These are phyloP conservation scores for Dipteronia sinensis DNA, from an alignment of 345 rosid genomes.

Conservation along the genomic window DNA sequence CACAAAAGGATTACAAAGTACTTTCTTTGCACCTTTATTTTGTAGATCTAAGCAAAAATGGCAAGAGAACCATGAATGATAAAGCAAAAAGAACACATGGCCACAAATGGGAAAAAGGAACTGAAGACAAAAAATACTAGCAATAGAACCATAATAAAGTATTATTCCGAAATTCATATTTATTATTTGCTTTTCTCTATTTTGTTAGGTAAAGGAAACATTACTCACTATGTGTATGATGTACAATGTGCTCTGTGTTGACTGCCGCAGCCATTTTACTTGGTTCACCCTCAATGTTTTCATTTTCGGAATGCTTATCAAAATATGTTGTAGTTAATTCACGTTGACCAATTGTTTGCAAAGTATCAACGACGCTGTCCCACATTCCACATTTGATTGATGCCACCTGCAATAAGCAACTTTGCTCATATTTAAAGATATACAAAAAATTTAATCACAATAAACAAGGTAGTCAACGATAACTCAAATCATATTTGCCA, in stretches of 20 bases:
- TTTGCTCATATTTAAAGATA: constrained; percentile 7
- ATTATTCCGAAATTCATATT: not conserved
- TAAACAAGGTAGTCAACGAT: not conserved
- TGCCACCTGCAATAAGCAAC: constrained; percentile 53
- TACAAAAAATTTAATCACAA: constrained; percentile 1
- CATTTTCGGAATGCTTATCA: constrained; percentile 36
- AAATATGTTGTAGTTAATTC: constrained; percentile 30
- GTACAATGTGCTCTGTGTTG: constrained; percentile 19
- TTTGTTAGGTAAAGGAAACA: constrained; percentile 13
- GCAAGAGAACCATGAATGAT: not conserved
- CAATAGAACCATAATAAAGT: not conserved
- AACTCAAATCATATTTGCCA: not conserved
- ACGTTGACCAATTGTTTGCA: constrained; percentile 44
- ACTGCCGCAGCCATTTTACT: constrained; percentile 27
- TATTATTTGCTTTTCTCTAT: not conserved
- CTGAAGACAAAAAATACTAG: not conserved
- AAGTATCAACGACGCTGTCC: constrained; percentile 81
- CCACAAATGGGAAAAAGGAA: not conserved
- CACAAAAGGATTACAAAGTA: not conserved
- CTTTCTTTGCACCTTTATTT: not conserved
- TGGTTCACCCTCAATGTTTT: constrained; percentile 47
- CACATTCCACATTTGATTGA: constrained; percentile 80
- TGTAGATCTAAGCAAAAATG: not conserved
- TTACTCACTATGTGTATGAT: constrained; percentile 44
- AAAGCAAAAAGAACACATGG: not conserved